Percentiles rank a stretch among this genome's conserved stretches.
Evolutionary conservation across 768 basidiomycete species (phyloP).

Genomic region (Roridomyces roridus): DNA sequence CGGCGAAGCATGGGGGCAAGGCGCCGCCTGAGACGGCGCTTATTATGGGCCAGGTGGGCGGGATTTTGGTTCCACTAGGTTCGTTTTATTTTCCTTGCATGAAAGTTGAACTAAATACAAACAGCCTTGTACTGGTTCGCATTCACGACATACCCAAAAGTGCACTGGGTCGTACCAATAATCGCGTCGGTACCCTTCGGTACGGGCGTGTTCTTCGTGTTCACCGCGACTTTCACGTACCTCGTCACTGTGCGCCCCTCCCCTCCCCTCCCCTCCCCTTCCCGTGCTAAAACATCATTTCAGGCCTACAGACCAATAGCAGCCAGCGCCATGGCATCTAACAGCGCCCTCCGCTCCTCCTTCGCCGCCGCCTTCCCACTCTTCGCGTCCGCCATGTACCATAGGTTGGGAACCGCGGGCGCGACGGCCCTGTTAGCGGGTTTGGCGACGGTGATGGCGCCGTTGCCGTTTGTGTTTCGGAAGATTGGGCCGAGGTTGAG

Average conservation of each 20-base stretch:
- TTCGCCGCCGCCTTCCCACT: slow-evolving; percentile 70
- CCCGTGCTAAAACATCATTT: not conserved
- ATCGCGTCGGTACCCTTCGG: slow-evolving; percentile 73
- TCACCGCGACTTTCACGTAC: slow-evolving; percentile 75
- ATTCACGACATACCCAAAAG: slow-evolving; percentile 52
- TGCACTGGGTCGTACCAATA: slow-evolving; percentile 74
- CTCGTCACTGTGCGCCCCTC: slow-evolving; percentile 51
- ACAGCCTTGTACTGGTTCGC: slow-evolving; percentile 68
- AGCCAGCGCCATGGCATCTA: slow-evolving; percentile 72
- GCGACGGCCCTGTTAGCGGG: slow-evolving; percentile 77
- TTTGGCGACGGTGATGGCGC: slow-evolving; percentile 63
- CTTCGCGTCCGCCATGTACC: slow-evolving; percentile 74
- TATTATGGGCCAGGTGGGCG: slow-evolving; percentile 73
- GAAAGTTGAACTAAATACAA: slow-evolving; percentile 53
- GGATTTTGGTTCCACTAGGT: slow-evolving; percentile 67
- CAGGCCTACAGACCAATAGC: slow-evolving; percentile 66
- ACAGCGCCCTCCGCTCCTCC: slow-evolving; percentile 64
- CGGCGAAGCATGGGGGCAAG: slow-evolving; percentile 44
- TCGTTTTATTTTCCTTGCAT: slow-evolving; percentile 41
- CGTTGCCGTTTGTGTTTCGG: slow-evolving; percentile 63
- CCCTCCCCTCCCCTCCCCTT: not conserved
- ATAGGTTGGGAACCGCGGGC: slow-evolving; percentile 70
- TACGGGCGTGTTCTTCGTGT: slow-evolving; percentile 67
- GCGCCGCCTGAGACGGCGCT: slow-evolving; percentile 73
- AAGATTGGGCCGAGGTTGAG: slow-evolving; percentile 52